Evolutionary conservation across 1,139 yeast species (phyloP), one percentile per base, ranked within the genome.

Genomic region (Pichia sp.): DNA sequence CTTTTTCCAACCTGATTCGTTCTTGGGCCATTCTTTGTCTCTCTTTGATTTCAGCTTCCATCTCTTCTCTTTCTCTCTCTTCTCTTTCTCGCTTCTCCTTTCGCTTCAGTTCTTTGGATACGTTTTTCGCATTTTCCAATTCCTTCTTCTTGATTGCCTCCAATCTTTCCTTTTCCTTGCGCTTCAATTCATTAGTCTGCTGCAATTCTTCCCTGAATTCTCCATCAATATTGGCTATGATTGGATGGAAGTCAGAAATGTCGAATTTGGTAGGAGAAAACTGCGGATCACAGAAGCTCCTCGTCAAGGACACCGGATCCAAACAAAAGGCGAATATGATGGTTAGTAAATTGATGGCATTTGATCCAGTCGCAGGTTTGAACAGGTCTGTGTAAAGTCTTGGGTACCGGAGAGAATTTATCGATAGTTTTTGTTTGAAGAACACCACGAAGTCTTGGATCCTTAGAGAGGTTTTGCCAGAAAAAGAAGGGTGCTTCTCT

Each of bases 321-420:
- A 61, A 54, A 49, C 70, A 67, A 48, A 68, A 65, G 2, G 65
- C 61, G 53, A 67, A 67, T 4, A 68, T 59, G 6, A 67, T 51
- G 1, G 67, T 55, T 20, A 69, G 54, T 12, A 68, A 52, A 55
- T 69, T 69, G n/a, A 67, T 55, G 2, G 70, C 66, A 50, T 67
- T 65, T 36, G 63, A 61, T 2, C 56, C 46, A 9, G 63, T 56
- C n/a, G 58, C 52, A 7, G 67, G 67, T 33, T 64, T 66, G 49
- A 68, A 62, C 27, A 67, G 36, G 34, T 58, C 59, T 5, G 60
- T 33, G 24, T 58, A 60, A 2, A 55, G 36, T 41, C 61, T 60
- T 2, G 71, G 71, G 24, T 55, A 58, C 46, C 58, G 62, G 34
- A 65, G 55, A 1, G 67, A 60, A 33, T 63, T 55, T 55, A 61